A percentile compares a stretch with the other conserved stretches of the same genome.
phyloP scores from a whole-genome alignment of 2,329 filamentous ascomycete species.

The Lecanicillium sp. region DNA sequence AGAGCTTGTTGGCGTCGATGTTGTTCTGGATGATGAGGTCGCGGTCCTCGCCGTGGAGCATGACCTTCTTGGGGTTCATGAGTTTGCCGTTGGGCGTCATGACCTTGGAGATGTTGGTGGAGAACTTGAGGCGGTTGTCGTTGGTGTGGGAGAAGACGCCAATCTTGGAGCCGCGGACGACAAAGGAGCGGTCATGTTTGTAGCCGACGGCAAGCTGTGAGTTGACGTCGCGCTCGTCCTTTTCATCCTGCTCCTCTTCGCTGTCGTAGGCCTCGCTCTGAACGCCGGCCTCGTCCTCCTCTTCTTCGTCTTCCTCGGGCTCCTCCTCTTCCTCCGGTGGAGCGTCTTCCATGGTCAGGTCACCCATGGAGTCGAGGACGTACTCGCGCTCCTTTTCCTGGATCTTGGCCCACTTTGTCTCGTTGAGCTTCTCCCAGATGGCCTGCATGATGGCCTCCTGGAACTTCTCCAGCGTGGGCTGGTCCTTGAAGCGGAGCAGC shows the following conservation, averaged over 20 bases:
- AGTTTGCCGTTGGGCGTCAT: constrained; percentile 79
- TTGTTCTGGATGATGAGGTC: constrained; percentile 85
- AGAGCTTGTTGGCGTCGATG: constrained; percentile 81
- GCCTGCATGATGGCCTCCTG: constrained; percentile 93
- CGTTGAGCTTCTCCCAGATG: constrained; percentile 92
- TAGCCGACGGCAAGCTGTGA: constrained; percentile 93
- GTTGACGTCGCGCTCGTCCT: constrained; percentile 74
- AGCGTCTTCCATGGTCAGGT: constrained; percentile 83
- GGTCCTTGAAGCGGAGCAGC: constrained; percentile 87
- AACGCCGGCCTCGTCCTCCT: constrained; percentile 53
- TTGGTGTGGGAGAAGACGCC: constrained; percentile 96
- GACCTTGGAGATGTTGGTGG: constrained; percentile 94
- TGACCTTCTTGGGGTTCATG: constrained; percentile 93
- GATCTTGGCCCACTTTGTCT: constrained; percentile 88
- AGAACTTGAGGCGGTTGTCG: constrained; percentile 90
- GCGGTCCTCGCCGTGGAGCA: constrained; percentile 85
- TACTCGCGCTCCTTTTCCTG: constrained; percentile 93
- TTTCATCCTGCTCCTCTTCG: constrained; percentile 70
- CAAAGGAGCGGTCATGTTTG: constrained; percentile 94
- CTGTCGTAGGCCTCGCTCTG: constrained; percentile 62
- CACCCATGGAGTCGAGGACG: constrained; percentile 90
- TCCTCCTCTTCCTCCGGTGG: constrained; percentile 40
- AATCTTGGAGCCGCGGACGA: constrained; percentile 95
- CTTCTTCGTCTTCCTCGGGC: constrained; percentile 48
- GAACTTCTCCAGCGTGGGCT: constrained; percentile 73